A percentile compares a stretch with the other conserved stretches of the same genome.
Evolutionary conservation across 2,329 filamentous ascomycete genomes (phyloP).

Genomic region (Claviceps sp.): DNA sequence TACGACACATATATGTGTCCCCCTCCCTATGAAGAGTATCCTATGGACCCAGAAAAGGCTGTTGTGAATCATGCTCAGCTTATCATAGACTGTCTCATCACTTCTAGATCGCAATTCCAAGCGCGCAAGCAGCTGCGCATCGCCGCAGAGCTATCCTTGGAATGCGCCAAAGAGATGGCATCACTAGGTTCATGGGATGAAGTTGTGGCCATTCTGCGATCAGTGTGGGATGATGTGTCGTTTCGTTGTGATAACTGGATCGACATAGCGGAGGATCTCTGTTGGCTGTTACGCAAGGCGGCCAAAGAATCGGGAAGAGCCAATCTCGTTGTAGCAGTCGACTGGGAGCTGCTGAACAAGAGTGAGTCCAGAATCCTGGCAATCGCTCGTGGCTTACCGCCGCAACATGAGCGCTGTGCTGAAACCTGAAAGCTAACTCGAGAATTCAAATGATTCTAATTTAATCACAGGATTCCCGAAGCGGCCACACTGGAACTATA

Average conservation of each 20-base stretch:
- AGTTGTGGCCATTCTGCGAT: conserved; percentile 38
- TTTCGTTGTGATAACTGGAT: conserved; percentile 48
- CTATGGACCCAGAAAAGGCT: conserved; percentile 30
- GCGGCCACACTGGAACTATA: conserved; percentile 45
- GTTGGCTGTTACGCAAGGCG: conserved; percentile 46
- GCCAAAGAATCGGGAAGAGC: conserved; percentile 38
- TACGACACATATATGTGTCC: conserved; percentile 57
- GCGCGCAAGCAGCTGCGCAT: conserved; percentile 38
- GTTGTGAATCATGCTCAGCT: conserved; percentile 39
- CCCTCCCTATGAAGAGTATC: conserved; percentile 46
- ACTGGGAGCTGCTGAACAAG: conserved; percentile 50
- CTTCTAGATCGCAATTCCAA: conserved; percentile 40
- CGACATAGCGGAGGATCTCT: conserved; percentile 43
- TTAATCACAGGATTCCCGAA: conserved; percentile 34
- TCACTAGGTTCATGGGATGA: conserved; percentile 37
- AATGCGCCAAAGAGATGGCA: conserved; percentile 43
- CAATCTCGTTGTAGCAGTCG: conserved; percentile 44
- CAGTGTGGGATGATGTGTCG: conserved; percentile 42
- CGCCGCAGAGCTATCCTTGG: conserved; percentile 42
- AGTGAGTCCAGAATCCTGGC: conserved; percentile 27
- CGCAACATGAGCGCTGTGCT: not conserved
- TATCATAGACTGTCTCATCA: conserved; percentile 38
- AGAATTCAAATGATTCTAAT: too few relatives aligned
- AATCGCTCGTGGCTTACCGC: not conserved
- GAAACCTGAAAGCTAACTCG: not conserved